A percentile compares a stretch with the other conserved stretches of the same genome.
Evolutionary conservation across 106 monocot genomes (phyloP).

Genomic region (Chionographis japonica): DNA sequence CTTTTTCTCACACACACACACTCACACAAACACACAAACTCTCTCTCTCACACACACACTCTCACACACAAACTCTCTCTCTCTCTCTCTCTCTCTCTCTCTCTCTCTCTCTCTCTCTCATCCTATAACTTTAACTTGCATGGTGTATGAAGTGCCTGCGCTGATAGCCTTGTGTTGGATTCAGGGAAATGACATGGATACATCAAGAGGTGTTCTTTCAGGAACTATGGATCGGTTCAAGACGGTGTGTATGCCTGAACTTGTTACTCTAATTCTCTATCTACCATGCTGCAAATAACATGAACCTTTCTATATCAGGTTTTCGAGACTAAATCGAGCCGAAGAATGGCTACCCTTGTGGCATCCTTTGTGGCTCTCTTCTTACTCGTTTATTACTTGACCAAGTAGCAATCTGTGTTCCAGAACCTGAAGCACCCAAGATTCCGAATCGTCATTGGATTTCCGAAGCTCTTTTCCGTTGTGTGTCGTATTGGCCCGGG

Average conservation of each 20-base stretch:
- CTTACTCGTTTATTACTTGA: slow-evolving; percentile 27
- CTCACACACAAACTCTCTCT: neutral
- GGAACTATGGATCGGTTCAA: slow-evolving; percentile 60
- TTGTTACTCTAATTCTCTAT: neutral
- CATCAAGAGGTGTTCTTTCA: slow-evolving; percentile 53
- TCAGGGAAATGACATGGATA: slow-evolving; percentile 58
- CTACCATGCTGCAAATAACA: neutral
- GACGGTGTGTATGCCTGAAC: slow-evolving; percentile 21
- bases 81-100: neutral
- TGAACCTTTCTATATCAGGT: slow-evolving; percentile 35
- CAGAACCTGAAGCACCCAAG: too few species aligned
- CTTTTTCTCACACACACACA: neutral
- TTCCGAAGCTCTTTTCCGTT: too few species aligned
- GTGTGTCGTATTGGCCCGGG: too few species aligned
- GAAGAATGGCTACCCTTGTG: slow-evolving; percentile 83
- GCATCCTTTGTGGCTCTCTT: slow-evolving; percentile 56
- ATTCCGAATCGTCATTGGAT: too few species aligned
- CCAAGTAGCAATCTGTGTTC: slow-evolving; percentile 7
- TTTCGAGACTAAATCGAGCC: slow-evolving; percentile 83
- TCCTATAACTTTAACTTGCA: neutral
- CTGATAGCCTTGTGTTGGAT: neutral
- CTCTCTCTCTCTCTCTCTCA: neutral
- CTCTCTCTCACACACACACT: too few species aligned
- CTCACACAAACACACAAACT: neutral
- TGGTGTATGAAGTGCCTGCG: too few species aligned